Evolutionary conservation across 2,329 filamentous ascomycete species (phyloP), one percentile per base, ranked within the genome.

Genomic region (Fusarium luffae): DNA sequence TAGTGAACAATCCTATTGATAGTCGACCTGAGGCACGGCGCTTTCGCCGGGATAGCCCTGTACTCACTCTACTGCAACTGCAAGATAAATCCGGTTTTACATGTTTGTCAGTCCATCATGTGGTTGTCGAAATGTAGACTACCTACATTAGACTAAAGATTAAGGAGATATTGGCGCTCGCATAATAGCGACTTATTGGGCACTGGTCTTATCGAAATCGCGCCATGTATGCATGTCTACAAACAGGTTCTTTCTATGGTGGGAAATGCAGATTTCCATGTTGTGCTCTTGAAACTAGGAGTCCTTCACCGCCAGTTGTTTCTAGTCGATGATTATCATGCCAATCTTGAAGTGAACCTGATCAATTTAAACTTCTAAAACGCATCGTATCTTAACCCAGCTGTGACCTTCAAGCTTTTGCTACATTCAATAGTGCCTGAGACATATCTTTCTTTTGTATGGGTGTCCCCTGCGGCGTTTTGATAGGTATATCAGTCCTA

Each of bases 241-340:
- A 41, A 67, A 69, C 63, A 61, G 52, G 57, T 65, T 59, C 52
- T 64, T 46, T 41, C 21, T 41, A 18, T 51, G 34, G 54, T 48
- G 40, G 42, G 48, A 68, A 65, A 63, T 49, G 48, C 37, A 58
- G 54, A 66, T 59, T 66, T 52, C 42, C 59, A 66, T 41, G 57
- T 67, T 61, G 54, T 69, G 58, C 64, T 52, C 63, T 58, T 46
- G 40, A 57, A 54, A 41, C 16, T 59, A 42, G 32, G 34, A 56
- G 25, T 18, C 47, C 65, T 59, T 75, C 73, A 75, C 73, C 73
- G 73, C 71, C 68, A 73, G 70, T 75, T 75, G 58, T 50, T 59
- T 66, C 50, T 54, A 56, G 52, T 67, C 42, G 23, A 47, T 55
- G 32, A 47, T 55, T 11, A 57, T 62, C 58, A 34, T 60, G 55